Evolutionary conservation across 495 filamentous ascomycete genomes (phyloP).

Genomic region (Hypoxylon fragiforme): DNA sequence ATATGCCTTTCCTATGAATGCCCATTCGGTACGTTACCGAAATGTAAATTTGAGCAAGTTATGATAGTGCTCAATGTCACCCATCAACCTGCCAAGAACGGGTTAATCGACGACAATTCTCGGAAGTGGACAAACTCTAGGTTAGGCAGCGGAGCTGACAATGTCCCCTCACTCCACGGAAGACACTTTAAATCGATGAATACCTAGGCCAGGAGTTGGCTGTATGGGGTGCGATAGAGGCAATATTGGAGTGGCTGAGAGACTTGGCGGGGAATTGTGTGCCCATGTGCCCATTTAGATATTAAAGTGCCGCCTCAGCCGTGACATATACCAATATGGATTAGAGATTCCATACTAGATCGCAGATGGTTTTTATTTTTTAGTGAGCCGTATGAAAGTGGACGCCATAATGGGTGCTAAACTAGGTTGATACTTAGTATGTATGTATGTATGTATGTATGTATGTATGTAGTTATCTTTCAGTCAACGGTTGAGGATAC

Average conservation of each 20-base stretch:
- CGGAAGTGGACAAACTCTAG: neutral
- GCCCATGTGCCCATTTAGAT: constrained; percentile 23
- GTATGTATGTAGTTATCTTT: constrained; percentile 1
- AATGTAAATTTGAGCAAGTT: neutral
- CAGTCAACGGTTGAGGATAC: constrained; percentile 31
- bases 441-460: too few relatives aligned
- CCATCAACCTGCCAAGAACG: constrained; percentile 5
- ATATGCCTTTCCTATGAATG: too few relatives aligned
- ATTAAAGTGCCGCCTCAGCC: constrained; percentile 23
- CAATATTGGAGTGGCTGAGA: constrained; percentile 16
- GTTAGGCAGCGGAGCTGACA: neutral
- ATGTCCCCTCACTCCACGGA: too few relatives aligned
- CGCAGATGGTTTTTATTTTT: too few relatives aligned
- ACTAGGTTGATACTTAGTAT: neutral
- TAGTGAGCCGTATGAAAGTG: constrained; percentile 12
- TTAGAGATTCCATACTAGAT: too few relatives aligned
- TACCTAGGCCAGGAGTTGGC: neutral
- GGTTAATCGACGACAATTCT: neutral
- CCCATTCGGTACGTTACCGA: too few relatives aligned
- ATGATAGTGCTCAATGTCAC: neutral
- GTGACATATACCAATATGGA: too few relatives aligned
- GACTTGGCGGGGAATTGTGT: constrained; percentile 17
- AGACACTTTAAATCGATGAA: too few relatives aligned
- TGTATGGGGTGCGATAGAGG: neutral
- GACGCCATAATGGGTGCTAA: neutral